Conservation (phyloP, 495 filamentous ascomycete species). For the Friedmanniomyces endolithicus region DNA sequence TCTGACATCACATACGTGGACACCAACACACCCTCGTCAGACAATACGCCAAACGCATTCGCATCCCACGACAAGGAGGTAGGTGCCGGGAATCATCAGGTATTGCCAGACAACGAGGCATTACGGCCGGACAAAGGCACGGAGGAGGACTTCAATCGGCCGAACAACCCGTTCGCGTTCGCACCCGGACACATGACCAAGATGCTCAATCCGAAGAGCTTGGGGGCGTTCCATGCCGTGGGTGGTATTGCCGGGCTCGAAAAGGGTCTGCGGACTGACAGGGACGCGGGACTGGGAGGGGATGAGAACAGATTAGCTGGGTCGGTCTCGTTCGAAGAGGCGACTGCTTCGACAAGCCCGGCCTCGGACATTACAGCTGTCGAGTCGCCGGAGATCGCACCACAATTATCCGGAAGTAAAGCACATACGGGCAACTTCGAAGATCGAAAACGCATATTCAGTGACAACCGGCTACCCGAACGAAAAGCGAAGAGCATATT, state of each 20-base stretch:
- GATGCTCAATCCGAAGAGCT: slow-evolving; percentile 67
- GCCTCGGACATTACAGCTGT: slow-evolving; percentile 13
- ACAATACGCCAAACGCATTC: slow-evolving; percentile 27
- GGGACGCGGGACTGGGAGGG: slow-evolving; percentile 54
- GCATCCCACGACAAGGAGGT: slow-evolving; percentile 4
- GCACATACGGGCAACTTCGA: slow-evolving; percentile 30
- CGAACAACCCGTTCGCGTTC: slow-evolving; percentile 71
- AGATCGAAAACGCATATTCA: slow-evolving; percentile 59
- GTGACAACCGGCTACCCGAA: slow-evolving; percentile 56
- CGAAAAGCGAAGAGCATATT: slow-evolving; percentile 61
- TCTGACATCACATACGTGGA: slow-evolving; percentile 35
- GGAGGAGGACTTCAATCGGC: slow-evolving; percentile 58
- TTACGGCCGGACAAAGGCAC: slow-evolving; percentile 57
- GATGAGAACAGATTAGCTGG: slow-evolving; percentile 59
- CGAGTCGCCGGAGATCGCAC: slow-evolving; percentile 3
- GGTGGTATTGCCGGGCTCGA: slow-evolving; percentile 67
- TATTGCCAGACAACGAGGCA: slow-evolving; percentile 44
- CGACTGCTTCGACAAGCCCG: slow-evolving; percentile 22
- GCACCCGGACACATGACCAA: slow-evolving; percentile 71
- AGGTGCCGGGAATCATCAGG: slow-evolving; percentile 17
- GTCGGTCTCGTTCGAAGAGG: slow-evolving; percentile 60
- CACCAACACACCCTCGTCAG: slow-evolving; percentile 26
- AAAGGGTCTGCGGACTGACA: slow-evolving; percentile 60
- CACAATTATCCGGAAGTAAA: not conserved
- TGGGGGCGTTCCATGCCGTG: slow-evolving; percentile 63